Percentiles rank a stretch among this genome's conserved stretches.
Conservation (phyloP, 352 stramenopile species). For the Phytopythium oedochilum region DNA sequence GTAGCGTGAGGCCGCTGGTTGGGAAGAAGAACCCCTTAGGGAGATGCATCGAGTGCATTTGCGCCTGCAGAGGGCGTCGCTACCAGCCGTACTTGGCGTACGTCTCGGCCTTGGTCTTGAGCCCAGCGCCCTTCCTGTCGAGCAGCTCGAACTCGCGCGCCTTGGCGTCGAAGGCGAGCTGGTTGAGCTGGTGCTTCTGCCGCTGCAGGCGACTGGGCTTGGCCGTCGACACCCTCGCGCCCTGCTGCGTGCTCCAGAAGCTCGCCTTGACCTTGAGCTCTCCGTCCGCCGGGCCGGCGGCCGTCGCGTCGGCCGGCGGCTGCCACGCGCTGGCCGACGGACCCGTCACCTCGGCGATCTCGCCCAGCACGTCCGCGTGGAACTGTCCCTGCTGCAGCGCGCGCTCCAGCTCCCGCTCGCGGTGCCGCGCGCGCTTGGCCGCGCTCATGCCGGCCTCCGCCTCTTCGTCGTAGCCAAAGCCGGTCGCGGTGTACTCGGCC, state of each 20-base stretch:
- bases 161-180: constrained; percentile 79
- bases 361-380: constrained; percentile 35
- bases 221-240: constrained; percentile 37
- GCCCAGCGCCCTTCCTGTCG: constrained; percentile 47
- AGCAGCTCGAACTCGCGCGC: constrained; percentile 64
- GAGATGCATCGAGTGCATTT: no score
- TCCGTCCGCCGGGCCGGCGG: constrained; percentile 11
- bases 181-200: constrained; percentile 81
- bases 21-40: no score
- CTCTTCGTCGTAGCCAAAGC: constrained; percentile 28
- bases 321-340: constrained; percentile 48
- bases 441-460: constrained; percentile 11
- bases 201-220: constrained; percentile 73
- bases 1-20: constrained; percentile 19
- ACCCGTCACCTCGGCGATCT: constrained; percentile 65
- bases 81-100: constrained; percentile 84
- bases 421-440: constrained; percentile 41
- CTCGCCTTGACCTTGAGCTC: constrained; percentile 62
- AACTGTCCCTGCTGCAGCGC: constrained; percentile 70
- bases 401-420: constrained; percentile 66
- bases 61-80: no score
- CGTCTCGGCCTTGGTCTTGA: constrained; percentile 77
- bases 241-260: constrained; percentile 64
- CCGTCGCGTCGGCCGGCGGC: constrained; percentile 26
- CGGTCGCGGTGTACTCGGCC: constrained; percentile 10